These are phyloP conservation scores for Colletotrichum australisinense DNA, from an alignment of 2,329 filamentous ascomycete species.

Conservation along the genomic window DNA sequence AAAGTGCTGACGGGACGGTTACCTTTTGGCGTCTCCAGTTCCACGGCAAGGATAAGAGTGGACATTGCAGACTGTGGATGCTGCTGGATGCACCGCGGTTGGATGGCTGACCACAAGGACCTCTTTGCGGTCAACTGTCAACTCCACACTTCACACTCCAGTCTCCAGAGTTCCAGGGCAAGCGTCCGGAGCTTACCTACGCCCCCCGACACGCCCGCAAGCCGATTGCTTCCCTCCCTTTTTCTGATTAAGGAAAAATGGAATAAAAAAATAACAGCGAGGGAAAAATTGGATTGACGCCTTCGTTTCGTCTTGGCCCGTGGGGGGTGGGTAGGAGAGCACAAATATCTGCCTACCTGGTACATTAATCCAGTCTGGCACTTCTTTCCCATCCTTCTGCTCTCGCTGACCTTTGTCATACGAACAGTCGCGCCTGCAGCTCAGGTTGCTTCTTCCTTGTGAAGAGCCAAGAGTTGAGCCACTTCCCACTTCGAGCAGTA, in stretches of 20 bases:
- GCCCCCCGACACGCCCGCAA: constrained; percentile 23
- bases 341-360: constrained; percentile 2
- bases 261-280: not conserved
- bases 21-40: not conserved
- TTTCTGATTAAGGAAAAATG: constrained; percentile 14
- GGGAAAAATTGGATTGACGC: constrained; percentile 14
- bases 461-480: constrained; percentile 15
- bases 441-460: not conserved
- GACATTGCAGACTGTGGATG: constrained; percentile 4
- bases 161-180: not conserved
- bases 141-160: constrained; percentile 18
- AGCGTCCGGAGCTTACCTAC: not conserved
- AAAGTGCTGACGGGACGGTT: not conserved
- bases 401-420: not conserved
- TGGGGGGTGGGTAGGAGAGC: not conserved
- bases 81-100: constrained; percentile 2
- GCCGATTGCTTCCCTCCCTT: constrained; percentile 14
- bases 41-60: constrained; percentile 1
- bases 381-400: not conserved
- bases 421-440: not conserved
- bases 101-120: constrained; percentile 19
- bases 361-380: not conserved
- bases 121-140: constrained; percentile 1
- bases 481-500: not conserved
- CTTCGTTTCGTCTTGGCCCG: constrained; percentile 2